Conservation (phyloP, 352 stramenopile species). For the Phytophthora podocarpi region DNA sequence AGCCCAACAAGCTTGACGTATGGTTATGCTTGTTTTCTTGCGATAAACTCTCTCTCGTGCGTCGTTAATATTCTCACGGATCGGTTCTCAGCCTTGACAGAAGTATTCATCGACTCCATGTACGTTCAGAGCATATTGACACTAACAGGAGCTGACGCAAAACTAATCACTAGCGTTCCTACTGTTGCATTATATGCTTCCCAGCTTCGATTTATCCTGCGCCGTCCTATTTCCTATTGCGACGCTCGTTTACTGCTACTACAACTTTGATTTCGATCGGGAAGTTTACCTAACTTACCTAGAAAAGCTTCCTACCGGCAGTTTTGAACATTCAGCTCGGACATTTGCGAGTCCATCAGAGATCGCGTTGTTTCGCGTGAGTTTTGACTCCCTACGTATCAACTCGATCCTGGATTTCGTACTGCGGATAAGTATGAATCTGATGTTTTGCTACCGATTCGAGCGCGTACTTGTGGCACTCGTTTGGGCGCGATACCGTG, state of each 20-base stretch:
- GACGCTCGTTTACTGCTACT: slow-evolving; percentile 30
- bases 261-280: slow-evolving; percentile 35
- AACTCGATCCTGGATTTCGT: slow-evolving; percentile 22
- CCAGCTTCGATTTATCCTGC: slow-evolving; percentile 37
- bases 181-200: no score
- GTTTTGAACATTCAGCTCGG: slow-evolving; percentile 34
- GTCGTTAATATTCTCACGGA: slow-evolving; percentile 20
- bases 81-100: slow-evolving; percentile 23
- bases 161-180: no score
- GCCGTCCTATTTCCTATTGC: slow-evolving; percentile 32
- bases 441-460: slow-evolving; percentile 39
- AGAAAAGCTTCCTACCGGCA: slow-evolving; percentile 19
- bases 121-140: no score
- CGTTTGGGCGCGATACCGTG: slow-evolving; percentile 5
- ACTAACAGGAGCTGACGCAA: no score
- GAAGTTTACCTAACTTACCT: slow-evolving; percentile 24
- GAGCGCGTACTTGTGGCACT: slow-evolving; percentile 25
- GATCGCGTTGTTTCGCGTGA: slow-evolving; percentile 33
- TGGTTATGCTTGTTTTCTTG: slow-evolving; percentile 15
- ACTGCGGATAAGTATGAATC: slow-evolving; percentile 33
- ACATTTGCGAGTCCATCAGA: slow-evolving; percentile 24
- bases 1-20: slow-evolving; percentile 7
- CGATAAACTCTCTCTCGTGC: slow-evolving; percentile 23
- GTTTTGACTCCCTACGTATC: slow-evolving; percentile 42
- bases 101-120: slow-evolving; percentile 36